phyloP scores from a whole-genome alignment of 2,329 filamentous ascomycete genomes.

The Taxawa tesnikishii region DNA sequence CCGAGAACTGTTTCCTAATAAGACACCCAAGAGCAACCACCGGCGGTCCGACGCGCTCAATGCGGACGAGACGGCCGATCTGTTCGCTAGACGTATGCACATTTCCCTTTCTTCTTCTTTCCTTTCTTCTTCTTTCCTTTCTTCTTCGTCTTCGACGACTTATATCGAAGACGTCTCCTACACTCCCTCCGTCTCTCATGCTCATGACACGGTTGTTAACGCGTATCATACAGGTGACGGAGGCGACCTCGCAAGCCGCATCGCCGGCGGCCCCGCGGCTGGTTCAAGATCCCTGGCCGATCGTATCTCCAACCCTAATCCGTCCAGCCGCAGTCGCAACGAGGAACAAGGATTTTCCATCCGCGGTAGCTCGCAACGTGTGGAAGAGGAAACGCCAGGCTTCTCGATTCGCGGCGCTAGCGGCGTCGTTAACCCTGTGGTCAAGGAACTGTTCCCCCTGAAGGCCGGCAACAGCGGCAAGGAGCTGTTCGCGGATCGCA shows the following conservation, averaged over 20 bases:
- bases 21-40: constrained; percentile 24
- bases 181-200: no score
- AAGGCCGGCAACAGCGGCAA: constrained; percentile 15
- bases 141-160: no score
- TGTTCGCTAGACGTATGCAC: constrained; percentile 7
- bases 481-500: constrained; percentile 20
- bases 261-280: background rate
- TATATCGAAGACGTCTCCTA: no score
- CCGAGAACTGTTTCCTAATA: constrained; percentile 28
- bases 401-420: constrained; percentile 19
- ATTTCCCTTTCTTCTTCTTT: no score
- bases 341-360: no score
- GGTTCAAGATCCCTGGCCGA: no score
- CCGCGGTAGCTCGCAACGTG: constrained; percentile 18
- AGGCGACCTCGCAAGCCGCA: background rate
- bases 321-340: no score
- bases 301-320: no score
- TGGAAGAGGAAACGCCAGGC: constrained; percentile 8
- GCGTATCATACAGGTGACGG: background rate
- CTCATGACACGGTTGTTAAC: no score
- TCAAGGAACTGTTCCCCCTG: constrained; percentile 20
- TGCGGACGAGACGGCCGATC: constrained; percentile 11
- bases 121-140: no score
- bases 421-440: constrained; percentile 10
- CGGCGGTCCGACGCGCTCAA: constrained; percentile 31